Percentiles rank a stretch among this genome's conserved stretches.
These are phyloP conservation scores for Claviceps monticola DNA, from an alignment of 2,329 filamentous ascomycete species.

Conservation along the genomic window DNA sequence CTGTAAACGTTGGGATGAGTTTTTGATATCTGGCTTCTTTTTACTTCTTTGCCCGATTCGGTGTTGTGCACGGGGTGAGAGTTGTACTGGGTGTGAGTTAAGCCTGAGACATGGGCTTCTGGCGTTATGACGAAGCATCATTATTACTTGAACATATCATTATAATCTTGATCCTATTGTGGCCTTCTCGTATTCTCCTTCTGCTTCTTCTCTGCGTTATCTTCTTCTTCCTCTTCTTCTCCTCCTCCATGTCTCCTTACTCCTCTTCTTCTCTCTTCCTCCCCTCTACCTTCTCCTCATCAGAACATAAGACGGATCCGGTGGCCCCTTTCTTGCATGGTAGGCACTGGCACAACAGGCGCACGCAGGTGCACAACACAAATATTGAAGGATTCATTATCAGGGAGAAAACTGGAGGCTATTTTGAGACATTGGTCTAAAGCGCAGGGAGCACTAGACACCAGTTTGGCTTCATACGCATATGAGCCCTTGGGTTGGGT, in stretches of 20 bases:
- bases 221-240: not conserved
- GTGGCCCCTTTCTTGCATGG: not conserved
- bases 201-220: not conserved
- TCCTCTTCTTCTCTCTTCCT: not conserved
- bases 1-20: not conserved
- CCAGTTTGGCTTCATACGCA: not conserved
- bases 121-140: not conserved
- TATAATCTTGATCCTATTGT: not conserved
- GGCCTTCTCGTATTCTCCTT: not conserved
- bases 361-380: not conserved
- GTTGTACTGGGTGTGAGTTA: too few species aligned
- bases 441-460: not conserved
- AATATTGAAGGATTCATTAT: not conserved
- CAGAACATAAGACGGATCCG: not conserved
- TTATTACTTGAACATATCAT: not conserved
- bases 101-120: not conserved
- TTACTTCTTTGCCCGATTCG: not conserved
- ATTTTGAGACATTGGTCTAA: not conserved
- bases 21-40: not conserved
- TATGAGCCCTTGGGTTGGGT: not conserved
- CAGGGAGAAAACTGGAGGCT: not conserved
- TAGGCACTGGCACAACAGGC: not conserved
- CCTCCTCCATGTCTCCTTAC: not conserved
- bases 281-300: not conserved
- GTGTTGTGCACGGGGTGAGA: not conserved